phyloP scores from a whole-genome alignment of 1,284 basidiomycete genomes.

The Ceratobasidium sp. region DNA sequence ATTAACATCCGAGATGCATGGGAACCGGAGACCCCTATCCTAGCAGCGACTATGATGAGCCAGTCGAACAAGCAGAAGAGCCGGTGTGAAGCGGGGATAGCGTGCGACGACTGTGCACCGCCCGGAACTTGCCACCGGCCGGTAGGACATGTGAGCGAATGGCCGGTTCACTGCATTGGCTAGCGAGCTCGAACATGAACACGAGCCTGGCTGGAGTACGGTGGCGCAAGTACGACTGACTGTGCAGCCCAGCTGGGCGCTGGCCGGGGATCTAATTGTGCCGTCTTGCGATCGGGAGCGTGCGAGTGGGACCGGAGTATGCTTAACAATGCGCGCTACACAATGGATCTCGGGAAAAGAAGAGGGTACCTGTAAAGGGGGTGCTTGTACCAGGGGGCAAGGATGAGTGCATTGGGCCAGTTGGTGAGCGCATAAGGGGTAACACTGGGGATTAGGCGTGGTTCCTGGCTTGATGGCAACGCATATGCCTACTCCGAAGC shows the following conservation, averaged over 20 bases:
- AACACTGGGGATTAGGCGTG: constrained; percentile 22
- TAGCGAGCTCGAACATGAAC: neutral
- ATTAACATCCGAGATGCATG: neutral
- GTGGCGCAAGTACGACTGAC: neutral
- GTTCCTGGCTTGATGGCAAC: constrained; percentile 38
- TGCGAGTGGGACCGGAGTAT: neutral
- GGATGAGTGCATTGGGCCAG: neutral
- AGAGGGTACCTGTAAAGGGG: constrained; percentile 25
- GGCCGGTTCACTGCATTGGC: neutral
- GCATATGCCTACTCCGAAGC: neutral
- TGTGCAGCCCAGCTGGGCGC: neutral
- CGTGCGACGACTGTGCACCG: neutral
- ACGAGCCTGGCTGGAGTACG: neutral
- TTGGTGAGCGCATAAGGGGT: constrained; percentile 28
- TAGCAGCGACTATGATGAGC: neutral
- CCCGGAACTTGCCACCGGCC: constrained; percentile 7
- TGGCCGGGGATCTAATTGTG: neutral
- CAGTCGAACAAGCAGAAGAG: constrained; percentile 4
- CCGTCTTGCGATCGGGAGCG: neutral
- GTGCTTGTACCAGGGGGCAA: neutral
- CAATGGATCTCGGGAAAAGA: neutral
- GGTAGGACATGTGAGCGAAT: neutral
- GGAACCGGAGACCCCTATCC: neutral
- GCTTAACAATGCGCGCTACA: neutral
- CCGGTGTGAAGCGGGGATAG: neutral